Percentiles rank a stretch among this genome's conserved stretches.
These are phyloP conservation scores for Xylaria flabelliformis DNA, from an alignment of 495 filamentous ascomycete genomes.

Conservation along the genomic window DNA sequence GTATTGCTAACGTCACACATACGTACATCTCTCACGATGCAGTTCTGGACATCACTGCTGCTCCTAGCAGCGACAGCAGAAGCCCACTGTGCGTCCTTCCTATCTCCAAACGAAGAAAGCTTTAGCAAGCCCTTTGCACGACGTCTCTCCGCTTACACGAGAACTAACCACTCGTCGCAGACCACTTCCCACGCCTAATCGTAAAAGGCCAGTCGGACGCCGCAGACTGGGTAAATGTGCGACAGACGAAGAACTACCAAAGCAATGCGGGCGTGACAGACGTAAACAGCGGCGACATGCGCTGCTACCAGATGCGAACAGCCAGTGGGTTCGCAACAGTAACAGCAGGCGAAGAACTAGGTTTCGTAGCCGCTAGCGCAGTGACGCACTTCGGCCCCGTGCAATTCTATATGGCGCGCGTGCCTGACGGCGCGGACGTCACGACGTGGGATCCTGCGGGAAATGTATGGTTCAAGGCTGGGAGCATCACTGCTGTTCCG, in stretches of 20 bases:
- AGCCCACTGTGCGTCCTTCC: conserved; percentile 33
- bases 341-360: conserved; percentile 47
- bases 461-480: conserved; percentile 59
- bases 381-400: conserved; percentile 47
- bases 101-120: too few species aligned
- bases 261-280: conserved; percentile 36
- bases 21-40: conserved; percentile 3
- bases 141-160: background rate
- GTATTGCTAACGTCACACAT: background rate
- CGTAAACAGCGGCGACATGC: conserved; percentile 48
- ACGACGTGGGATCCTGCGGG: conserved; percentile 55
- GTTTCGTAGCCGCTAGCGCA: conserved; percentile 48
- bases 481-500: conserved; percentile 42
- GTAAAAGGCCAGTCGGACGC: conserved; percentile 43
- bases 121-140: background rate
- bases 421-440: conserved; percentile 42
- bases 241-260: conserved; percentile 58
- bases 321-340: conserved; percentile 40
- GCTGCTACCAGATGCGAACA: conserved; percentile 50
- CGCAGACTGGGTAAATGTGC: conserved; percentile 50
- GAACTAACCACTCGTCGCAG: background rate
- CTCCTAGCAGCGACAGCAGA: conserved; percentile 16
- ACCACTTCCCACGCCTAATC: conserved; percentile 33
- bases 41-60: conserved; percentile 14
- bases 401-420: conserved; percentile 57